Base-by-base conservation (phyloP, 2,329 filamentous ascomycete genomes). In the Pyrenochaeta sp. region DNA sequence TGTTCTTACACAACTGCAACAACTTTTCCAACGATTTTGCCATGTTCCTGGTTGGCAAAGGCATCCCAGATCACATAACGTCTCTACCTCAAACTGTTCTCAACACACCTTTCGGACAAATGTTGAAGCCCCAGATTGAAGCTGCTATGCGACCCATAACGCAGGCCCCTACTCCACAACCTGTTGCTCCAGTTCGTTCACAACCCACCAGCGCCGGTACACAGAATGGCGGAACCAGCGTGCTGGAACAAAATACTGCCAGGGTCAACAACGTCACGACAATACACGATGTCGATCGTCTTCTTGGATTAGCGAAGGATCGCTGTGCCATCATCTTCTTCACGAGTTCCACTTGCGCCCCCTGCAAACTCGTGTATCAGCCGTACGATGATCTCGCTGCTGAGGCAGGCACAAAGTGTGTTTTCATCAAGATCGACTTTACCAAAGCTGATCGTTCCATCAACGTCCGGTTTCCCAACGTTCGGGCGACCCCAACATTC, bases 11-110 rank as follows among this genome's bases (percentile, higher is more conserved):
- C 72, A 99, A 99, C 68, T 97, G 93, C 77, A 99, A 97, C 75
- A 96, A 96, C 71, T 99, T 97, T 72, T 90, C 89, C 3, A 93
- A 97, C 64, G 91, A 96, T 49, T 86, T 97, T 55, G 79, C 90
- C 51, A 94, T 89, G 71, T 97, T 97, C 53, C 77, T 97, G 0
- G 77, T 96, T 1, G 93, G 94, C 15, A 88, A 86, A 58, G 89
- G 90, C 3, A 97, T 97, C 47, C 94, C 94, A 0, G 81, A 86
- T 1, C 86, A 96, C 60, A 97, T 99, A 55, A 82, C 84, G 20
- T 90, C 87, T 55, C 85, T 97, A 66, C 93, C 93, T 0, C 81
- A 91, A 61, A 88, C 86, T 1, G 92, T 97, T 7, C 79, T 97
- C 9, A 84, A 88, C 45, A 94, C 90, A 0, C 90, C 90, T 0